phyloP scores from a whole-genome alignment of 1,139 yeast genomes.

The Pichia sp. region DNA sequence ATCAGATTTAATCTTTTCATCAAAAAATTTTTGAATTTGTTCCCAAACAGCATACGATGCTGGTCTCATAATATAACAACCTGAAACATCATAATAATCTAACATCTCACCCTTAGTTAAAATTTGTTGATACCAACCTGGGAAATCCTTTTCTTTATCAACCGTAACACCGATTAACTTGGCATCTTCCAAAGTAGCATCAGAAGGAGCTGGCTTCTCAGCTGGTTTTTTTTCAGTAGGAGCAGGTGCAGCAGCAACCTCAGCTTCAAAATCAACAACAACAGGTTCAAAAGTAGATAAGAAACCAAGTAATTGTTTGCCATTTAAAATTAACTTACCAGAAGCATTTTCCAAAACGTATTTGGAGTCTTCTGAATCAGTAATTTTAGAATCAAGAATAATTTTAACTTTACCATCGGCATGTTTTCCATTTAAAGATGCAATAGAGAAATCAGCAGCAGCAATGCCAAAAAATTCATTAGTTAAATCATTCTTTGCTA shows the following conservation, averaged over 20 bases:
- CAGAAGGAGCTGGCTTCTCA: constrained; percentile 28
- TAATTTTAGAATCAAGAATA: constrained; percentile 55
- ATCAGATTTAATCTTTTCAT: constrained; percentile 67
- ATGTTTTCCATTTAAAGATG: constrained; percentile 46
- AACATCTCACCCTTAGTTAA: constrained; percentile 95
- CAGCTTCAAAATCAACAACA: constrained; percentile 55
- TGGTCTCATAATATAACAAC: constrained; percentile 97
- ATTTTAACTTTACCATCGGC: constrained; percentile 57
- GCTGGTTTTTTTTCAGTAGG: constrained; percentile 8
- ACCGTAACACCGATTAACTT: constrained; percentile 94
- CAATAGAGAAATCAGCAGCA: constrained; percentile 64
- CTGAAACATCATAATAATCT: constrained; percentile 97
- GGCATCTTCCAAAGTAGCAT: constrained; percentile 74
- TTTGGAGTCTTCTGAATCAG: constrained; percentile 32
- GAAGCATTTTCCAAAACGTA: constrained; percentile 58
- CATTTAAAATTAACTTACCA: constrained; percentile 50
- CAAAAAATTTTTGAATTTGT: constrained; percentile 82
- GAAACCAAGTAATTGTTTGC: constrained; percentile 45
- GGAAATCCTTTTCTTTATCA: constrained; percentile 85
- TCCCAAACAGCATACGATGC: constrained; percentile 96
- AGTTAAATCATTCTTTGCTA: constrained; percentile 78
- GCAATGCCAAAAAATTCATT: constrained; percentile 56
- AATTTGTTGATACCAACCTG: constrained; percentile 96
- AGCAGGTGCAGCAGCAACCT: constrained; percentile 35
- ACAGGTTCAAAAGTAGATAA: constrained; percentile 54